These are phyloP conservation scores for Capsicum baccatum DNA, from an alignment of 257 asterid species.

Conservation along the genomic window DNA sequence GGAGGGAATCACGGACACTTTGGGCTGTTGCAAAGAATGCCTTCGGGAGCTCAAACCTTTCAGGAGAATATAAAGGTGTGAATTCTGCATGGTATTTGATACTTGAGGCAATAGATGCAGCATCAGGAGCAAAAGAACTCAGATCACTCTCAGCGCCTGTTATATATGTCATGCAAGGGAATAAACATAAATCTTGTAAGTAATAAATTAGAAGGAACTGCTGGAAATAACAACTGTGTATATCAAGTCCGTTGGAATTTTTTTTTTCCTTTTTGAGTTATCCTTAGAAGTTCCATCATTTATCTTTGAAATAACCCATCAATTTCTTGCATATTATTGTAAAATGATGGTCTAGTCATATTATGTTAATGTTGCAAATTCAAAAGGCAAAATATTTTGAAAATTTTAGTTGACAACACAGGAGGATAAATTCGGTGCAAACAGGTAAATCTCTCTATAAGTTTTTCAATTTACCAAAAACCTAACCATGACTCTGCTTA, in stretches of 20 bases:
- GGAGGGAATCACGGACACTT: slow-evolving; percentile 77
- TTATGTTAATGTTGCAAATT: neutral
- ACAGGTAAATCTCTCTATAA: neutral
- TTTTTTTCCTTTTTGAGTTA: neutral
- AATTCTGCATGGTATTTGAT: slow-evolving; percentile 76
- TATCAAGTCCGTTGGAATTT: neutral
- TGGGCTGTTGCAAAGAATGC: slow-evolving; percentile 84
- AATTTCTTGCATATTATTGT: neutral
- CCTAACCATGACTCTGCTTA: neutral
- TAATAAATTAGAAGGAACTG: slow-evolving; percentile 6
- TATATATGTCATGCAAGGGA: slow-evolving; percentile 37
- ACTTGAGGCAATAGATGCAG: slow-evolving; percentile 68
- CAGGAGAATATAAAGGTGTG: slow-evolving; percentile 73
- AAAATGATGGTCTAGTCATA: neutral
- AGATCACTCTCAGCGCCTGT: slow-evolving; percentile 44
- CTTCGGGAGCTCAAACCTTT: slow-evolving; percentile 64
- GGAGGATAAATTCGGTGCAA: neutral
- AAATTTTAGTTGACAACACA: neutral
- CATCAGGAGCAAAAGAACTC: slow-evolving; percentile 49
- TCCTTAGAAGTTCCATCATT: neutral
- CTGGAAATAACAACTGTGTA: neutral
- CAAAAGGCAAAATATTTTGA: neutral
- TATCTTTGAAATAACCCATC: neutral
- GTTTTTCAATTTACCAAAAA: neutral
- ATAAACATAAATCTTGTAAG: neutral